Base-by-base conservation (phyloP, 2,329 filamentous ascomycete genomes). In the Xylariaceae sp. region DNA sequence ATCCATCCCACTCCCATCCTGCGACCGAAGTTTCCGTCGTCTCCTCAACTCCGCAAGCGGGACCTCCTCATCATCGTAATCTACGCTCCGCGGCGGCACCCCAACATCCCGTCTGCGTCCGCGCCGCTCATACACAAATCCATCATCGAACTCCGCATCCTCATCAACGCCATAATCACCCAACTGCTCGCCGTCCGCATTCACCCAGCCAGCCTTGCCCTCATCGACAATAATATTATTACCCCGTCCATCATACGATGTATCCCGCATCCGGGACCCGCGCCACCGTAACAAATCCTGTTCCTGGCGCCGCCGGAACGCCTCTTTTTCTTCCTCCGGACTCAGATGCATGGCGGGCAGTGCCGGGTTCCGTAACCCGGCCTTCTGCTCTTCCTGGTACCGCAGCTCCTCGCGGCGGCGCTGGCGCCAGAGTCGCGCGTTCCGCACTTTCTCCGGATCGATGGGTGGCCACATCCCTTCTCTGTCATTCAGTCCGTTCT, bases 131-230 rank as follows among this genome's bases (percentile, higher is more conserved):
- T 44, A 53, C 1, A 58, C 48, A n/a, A 51, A 59, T 15, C 55
- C 57, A 7, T 70, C 69, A 48, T 72, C 69, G 35, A 67, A 69
- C 58, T 91, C 87, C 0, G 81, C 82, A 11, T 89, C 88, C 67
- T 91, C 88, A 66, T 93, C 90, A 0, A 94, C 89, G 1, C 90
- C 90, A 68, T 87, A 94, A 67, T 94, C 90, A 48, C 82, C 79
- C 53, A 94, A 74, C 39, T 84, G 78, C 69, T 93, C 88, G 1
- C 89, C 90, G 55, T 93, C 89, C 0, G 83, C 80, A 65, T 92
- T 93, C 0, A 80, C 84, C 89, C 89, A 94, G 4, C 77, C 81
- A 48, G 80, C 80, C 67, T 83, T 78, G 4, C 81, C 82, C 64
- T 79, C 77, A 49, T 71, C 65, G 0, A 65, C 58, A 2, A 71